Conservation (phyloP, 305 asterid genomes). For the Plantago rigida region DNA sequence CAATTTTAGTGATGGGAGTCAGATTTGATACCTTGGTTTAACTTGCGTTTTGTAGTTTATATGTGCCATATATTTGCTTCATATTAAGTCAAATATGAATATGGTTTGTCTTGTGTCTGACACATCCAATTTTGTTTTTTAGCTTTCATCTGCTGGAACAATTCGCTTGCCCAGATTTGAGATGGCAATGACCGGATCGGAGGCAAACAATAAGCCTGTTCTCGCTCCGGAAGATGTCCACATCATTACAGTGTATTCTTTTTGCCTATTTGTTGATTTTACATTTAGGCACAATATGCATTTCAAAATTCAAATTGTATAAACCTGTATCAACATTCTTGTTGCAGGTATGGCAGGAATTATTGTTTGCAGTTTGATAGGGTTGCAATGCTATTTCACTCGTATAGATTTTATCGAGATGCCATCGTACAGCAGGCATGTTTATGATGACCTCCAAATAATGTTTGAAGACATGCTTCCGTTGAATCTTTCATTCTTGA, state of each 20-base stretch:
- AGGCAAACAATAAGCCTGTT: conserved; percentile 62
- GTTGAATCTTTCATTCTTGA: background rate
- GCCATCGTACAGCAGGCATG: conserved; percentile 81
- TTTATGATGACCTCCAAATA: conserved; percentile 22
- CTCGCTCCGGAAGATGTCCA: conserved; percentile 85
- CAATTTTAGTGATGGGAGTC: background rate
- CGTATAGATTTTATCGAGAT: conserved; percentile 84
- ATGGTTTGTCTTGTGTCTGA: conserved; percentile 19
- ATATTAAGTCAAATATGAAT: background rate
- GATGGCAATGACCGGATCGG: conserved; percentile 72
- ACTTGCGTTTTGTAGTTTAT: background rate
- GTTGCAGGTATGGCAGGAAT: conserved; percentile 85
- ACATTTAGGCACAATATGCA: conserved; percentile 4
- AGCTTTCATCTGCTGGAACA: conserved; percentile 84
- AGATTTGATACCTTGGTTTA: background rate
- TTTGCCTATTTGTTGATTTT: conserved; percentile 11
- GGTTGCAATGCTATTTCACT: conserved; percentile 72
- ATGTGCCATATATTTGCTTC: background rate
- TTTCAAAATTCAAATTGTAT: conserved; percentile 16
- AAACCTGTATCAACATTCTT: conserved; percentile 23
- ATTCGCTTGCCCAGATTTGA: conserved; percentile 84
- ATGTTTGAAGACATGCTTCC: background rate
- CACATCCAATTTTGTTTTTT: conserved; percentile 24
- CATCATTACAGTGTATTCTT: conserved; percentile 71
- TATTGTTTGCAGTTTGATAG: conserved; percentile 91